A percentile compares a stretch with the other conserved stretches of the same genome.
These are phyloP conservation scores for Liquidambar formosana DNA, from an alignment of 164 flowering plant species.

Conservation along the genomic window DNA sequence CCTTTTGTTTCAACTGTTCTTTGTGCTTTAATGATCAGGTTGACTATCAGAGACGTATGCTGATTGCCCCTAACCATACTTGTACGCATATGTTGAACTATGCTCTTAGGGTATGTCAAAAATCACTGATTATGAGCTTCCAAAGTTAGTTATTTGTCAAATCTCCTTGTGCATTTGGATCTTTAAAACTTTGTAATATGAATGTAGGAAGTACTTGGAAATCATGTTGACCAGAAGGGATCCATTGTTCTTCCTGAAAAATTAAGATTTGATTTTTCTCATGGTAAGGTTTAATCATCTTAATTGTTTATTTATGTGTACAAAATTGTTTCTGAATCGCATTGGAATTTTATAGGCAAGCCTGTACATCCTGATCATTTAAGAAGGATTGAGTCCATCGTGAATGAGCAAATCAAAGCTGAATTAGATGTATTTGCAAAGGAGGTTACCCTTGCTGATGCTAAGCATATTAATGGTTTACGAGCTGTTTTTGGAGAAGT, in stretches of 20 bases:
- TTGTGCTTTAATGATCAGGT: conserved; percentile 50
- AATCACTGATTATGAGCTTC: not conserved
- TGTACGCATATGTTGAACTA: conserved; percentile 98
- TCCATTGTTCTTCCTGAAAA: conserved; percentile 99
- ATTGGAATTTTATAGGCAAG: conserved; percentile 56
- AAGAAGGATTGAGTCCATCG: conserved; percentile 77
- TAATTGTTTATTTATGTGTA: not conserved
- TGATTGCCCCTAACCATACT: conserved; percentile 97
- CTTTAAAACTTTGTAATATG: conserved; percentile 1
- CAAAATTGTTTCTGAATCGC: not conserved
- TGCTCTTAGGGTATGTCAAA: conserved; percentile 76
- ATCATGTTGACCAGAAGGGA: conserved; percentile 97
- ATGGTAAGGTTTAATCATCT: conserved; percentile 55
- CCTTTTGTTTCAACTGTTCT: not conserved
- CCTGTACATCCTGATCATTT: conserved; percentile 72
- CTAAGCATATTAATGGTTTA: conserved; percentile 80
- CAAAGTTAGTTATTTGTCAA: not conserved
- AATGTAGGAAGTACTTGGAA: conserved; percentile 93
- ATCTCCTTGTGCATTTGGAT: not conserved
- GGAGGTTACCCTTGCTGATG: conserved; percentile 78
- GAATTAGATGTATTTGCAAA: conserved; percentile 75
- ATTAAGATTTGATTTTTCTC: conserved; percentile 94
- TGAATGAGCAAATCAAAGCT: conserved; percentile 80
- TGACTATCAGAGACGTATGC: conserved; percentile 82
- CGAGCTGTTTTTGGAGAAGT: conserved; percentile 99